Evolutionary conservation across 2,329 filamentous ascomycete species (phyloP).

Genomic region (Elsinoe fawcettii): DNA sequence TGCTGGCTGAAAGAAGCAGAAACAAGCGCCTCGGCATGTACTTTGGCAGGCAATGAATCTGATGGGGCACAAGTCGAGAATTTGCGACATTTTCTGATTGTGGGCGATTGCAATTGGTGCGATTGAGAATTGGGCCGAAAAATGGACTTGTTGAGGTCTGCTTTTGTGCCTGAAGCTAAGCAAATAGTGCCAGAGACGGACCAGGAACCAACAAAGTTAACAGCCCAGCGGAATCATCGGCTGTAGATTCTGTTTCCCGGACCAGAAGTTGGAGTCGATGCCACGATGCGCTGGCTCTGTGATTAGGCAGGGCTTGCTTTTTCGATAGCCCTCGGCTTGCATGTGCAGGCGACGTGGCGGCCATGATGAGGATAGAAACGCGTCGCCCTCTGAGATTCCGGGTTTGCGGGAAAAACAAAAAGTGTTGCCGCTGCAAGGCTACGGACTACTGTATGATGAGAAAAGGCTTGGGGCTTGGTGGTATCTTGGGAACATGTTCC

Average conservation of each 20-base stretch:
- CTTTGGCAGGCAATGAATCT: not conserved
- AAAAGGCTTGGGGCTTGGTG: not conserved
- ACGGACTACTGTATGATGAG: constrained; percentile 4
- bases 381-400: not conserved
- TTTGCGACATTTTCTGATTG: constrained; percentile 4
- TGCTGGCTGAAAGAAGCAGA: not conserved
- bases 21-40: constrained; percentile 11
- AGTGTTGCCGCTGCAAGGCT: constrained; percentile 5
- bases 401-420: constrained; percentile 8
- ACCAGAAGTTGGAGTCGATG: not conserved
- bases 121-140: constrained; percentile 10
- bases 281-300: constrained; percentile 13
- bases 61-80: constrained; percentile 2
- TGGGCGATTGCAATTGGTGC: constrained; percentile 5
- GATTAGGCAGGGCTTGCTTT: constrained; percentile 14
- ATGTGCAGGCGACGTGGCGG: constrained; percentile 3
- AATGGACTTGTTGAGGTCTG: constrained; percentile 1
- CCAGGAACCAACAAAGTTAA: constrained; percentile 12
- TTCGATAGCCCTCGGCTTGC: constrained; percentile 9
- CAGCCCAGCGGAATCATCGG: constrained; percentile 9
- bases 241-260: not conserved
- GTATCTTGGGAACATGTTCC: not conserved
- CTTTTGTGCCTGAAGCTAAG: constrained; percentile 15
- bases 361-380: constrained; percentile 4
- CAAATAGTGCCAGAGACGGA: constrained; percentile 1